Base-by-base conservation (phyloP, 1,284 basidiomycete genomes). In the Pascua guehoae region DNA sequence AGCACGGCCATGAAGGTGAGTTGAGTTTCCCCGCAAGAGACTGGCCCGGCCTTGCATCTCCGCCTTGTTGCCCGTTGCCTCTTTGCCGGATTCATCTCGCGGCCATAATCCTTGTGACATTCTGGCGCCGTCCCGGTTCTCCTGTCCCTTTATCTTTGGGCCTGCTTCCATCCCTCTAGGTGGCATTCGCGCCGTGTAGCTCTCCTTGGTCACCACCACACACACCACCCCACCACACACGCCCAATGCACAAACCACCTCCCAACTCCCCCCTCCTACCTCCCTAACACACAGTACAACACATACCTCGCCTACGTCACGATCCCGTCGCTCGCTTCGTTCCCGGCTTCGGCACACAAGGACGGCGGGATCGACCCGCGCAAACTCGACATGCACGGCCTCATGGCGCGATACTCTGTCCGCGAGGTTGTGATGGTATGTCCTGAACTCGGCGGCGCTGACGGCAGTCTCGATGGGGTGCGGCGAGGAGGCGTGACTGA, bases 1-100 rank as follows among this genome's bases (percentile, higher is more conserved):
- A 88, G 89, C 0, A 92, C 97, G 73, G 96, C 98, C 2, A 91
- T 93, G 79, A 99, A 99, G 84, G 93, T 87, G 47, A 46, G 75
- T 63, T 7, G 37, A 36, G 24, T 66, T 95, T n/a, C n/a, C 86
- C 24, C 24, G 24, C 24, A 32, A 7, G 24, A 32, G n/a, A n/a
- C n/a, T n/a, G n/a, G n/a, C n/a, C n/a, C n/a, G n/a, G 36, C 77
- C 70, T 75, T 96, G 24, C 24, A 7, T 32, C 4, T 32, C 24
- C 4, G 24, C 7, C 24, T 32, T 32, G 24, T 4, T 32, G 7
- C n/a, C n/a, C n/a, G n/a, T n/a, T n/a, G n/a, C n/a, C n/a, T n/a
- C n/a, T n/a, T n/a, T n/a, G n/a, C n/a, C n/a, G n/a, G n/a, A n/a
- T 32, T 32, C 24, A 32, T 32, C 24, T 32, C 24, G 24, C 24